Percentiles rank a stretch among this genome's conserved stretches.
These are phyloP conservation scores for Erythrophleum fordii DNA, from an alignment of 306 rosid species.

Conservation along the genomic window DNA sequence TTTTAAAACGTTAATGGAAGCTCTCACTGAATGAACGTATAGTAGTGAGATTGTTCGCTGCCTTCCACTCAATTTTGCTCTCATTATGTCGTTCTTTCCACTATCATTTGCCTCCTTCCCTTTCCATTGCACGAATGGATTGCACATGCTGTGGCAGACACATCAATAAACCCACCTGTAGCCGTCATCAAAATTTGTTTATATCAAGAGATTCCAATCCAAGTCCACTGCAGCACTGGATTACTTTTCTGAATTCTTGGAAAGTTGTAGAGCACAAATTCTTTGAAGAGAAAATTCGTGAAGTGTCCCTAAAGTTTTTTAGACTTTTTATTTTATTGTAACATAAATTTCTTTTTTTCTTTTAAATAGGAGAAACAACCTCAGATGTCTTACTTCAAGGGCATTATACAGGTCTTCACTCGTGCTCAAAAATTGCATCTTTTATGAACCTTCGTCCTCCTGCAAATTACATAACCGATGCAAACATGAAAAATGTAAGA, in stretches of 20 bases:
- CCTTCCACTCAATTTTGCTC: conserved; percentile 47
- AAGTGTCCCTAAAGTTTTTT: no score
- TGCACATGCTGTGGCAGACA: conserved; percentile 67
- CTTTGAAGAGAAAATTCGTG: no score
- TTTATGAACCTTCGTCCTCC: no score
- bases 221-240: conserved; percentile 39
- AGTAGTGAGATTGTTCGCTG: conserved; percentile 38
- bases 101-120: conserved; percentile 52
- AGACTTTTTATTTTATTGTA: no score
- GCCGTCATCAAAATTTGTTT: conserved; percentile 44
- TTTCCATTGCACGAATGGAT: conserved; percentile 26
- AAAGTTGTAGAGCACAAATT: no score
- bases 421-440: no score
- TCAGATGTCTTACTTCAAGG: no score
- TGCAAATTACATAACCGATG: no score
- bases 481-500: no score
- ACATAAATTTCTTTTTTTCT: no score
- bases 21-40: background rate
- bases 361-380: no score
- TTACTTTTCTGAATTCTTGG: background rate
- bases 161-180: conserved; percentile 41
- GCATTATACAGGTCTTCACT: no score
- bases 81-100: conserved; percentile 48
- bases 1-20: conserved; percentile 25
- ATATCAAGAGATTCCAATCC: background rate